These are phyloP conservation scores for Apiotrichum veenhuisii DNA, from an alignment of 1,284 basidiomycete species.

Conservation along the genomic window DNA sequence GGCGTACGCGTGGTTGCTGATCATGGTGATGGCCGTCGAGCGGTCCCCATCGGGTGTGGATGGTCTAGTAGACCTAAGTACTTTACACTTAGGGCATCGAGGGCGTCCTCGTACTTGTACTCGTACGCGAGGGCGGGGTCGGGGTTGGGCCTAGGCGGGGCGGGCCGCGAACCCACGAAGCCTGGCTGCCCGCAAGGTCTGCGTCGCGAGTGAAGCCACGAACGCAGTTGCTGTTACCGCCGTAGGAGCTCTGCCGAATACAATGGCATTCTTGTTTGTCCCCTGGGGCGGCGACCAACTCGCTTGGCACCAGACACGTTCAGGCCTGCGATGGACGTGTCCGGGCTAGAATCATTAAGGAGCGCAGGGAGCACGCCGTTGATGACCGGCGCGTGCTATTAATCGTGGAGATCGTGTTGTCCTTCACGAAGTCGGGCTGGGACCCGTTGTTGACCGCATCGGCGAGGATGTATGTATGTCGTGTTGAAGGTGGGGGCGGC, in stretches of 20 bases:
- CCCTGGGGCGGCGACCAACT: slow-evolving; percentile 10
- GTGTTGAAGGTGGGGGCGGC: slow-evolving; percentile 4
- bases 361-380: slow-evolving; percentile 3
- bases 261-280: slow-evolving; percentile 10
- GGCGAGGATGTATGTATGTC: not conserved
- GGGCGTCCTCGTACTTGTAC: slow-evolving; percentile 20
- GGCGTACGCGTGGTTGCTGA: slow-evolving; percentile 19
- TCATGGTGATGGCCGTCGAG: slow-evolving; percentile 13
- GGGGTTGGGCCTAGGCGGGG: slow-evolving; percentile 1
- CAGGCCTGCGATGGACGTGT: not conserved
- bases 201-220: too few relatives aligned
- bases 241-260: not conserved
- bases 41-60: slow-evolving; percentile 5
- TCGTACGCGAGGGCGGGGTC: slow-evolving; percentile 2
- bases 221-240: too few relatives aligned
- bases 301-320: too few relatives aligned
- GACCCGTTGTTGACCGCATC: slow-evolving; percentile 2
- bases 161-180: too few relatives aligned
- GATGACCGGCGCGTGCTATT: slow-evolving; percentile 7
- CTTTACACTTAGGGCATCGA: slow-evolving; percentile 5
- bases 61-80: slow-evolving; percentile 22
- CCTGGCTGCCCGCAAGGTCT: too few relatives aligned
- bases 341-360: not conserved
- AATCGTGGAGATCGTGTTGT: slow-evolving; percentile 3
- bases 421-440: slow-evolving; percentile 3